These are phyloP conservation scores for Verticillium alfalfae DNA, from an alignment of 2,329 filamentous ascomycete species.

Conservation along the genomic window DNA sequence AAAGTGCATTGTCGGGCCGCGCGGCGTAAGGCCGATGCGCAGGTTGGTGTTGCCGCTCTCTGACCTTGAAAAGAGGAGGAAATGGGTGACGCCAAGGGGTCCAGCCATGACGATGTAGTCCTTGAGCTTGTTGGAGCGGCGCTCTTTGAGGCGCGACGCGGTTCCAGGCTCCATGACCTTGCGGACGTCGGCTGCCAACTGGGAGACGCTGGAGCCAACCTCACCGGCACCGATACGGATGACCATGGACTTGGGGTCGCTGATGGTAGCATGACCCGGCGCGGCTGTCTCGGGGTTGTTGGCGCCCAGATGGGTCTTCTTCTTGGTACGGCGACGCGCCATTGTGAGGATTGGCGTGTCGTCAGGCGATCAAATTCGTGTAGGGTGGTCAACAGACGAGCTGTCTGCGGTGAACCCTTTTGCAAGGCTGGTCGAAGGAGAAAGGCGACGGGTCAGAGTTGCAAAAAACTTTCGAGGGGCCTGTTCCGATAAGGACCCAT, in stretches of 20 bases:
- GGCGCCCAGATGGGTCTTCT: slow-evolving; percentile 75
- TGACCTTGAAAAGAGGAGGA: slow-evolving; percentile 89
- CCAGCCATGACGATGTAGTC: slow-evolving; percentile 97
- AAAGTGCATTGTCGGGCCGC: slow-evolving; percentile 91
- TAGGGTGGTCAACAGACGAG: slow-evolving; percentile 7
- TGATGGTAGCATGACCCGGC: slow-evolving; percentile 56
- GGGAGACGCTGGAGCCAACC: slow-evolving; percentile 84
- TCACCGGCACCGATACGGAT: slow-evolving; percentile 94
- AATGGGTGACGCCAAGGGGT: slow-evolving; percentile 84
- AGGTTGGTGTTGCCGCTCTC: slow-evolving; percentile 88
- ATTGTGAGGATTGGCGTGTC: slow-evolving; percentile 37
- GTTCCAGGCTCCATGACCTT: slow-evolving; percentile 95
- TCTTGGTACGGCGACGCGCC: slow-evolving; percentile 79
- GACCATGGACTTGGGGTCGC: slow-evolving; percentile 92
- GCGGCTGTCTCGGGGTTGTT: slow-evolving; percentile 49
- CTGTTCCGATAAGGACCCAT: neutral
- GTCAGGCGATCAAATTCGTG: slow-evolving; percentile 3
- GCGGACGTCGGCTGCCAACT: slow-evolving; percentile 86
- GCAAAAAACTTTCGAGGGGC: slow-evolving; percentile 11
- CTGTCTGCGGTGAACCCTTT: neutral
- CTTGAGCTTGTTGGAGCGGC: slow-evolving; percentile 78
- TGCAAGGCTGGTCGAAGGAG: neutral
- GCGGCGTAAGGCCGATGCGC: slow-evolving; percentile 78
- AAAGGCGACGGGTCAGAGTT: neutral
- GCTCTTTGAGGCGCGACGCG: slow-evolving; percentile 81